Evolutionary conservation across 1,284 basidiomycete species (phyloP).

Genomic region (Irpex rosettiformis): DNA sequence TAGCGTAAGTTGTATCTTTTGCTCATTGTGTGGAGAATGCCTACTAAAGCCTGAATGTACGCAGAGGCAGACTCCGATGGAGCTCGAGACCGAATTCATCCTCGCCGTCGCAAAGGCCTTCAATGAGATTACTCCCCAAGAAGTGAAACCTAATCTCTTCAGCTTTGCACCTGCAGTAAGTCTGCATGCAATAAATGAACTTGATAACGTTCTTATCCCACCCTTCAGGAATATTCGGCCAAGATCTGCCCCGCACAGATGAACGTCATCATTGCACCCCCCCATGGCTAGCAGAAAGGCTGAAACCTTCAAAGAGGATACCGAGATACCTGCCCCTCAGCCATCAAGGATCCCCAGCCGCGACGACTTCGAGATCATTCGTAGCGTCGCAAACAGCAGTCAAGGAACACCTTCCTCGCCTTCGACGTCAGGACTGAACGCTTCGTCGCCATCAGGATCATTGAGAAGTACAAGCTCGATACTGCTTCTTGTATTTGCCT

Average conservation of each 20-base stretch:
- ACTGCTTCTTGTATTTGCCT: background rate
- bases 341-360: background rate
- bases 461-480: slow-evolving; percentile 5
- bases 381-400: slow-evolving; percentile 10
- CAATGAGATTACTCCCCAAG: background rate
- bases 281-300: no score
- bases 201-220: background rate
- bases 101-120: background rate
- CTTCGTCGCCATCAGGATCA: slow-evolving; percentile 11
- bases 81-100: background rate
- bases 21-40: background rate
- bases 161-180: background rate
- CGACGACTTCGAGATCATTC: slow-evolving; percentile 8
- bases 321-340: background rate
- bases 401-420: slow-evolving; percentile 12
- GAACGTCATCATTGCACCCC: no score
- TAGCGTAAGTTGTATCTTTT: background rate
- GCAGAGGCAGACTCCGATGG: background rate
- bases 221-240: no score
- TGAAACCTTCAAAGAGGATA: background rate
- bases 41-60: background rate
- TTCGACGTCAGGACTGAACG: background rate
- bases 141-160: background rate
- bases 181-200: background rate
- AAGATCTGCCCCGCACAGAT: no score